These are phyloP conservation scores for Fusarium napiforme DNA, from an alignment of 2,329 filamentous ascomycete genomes.

Conservation along the genomic window DNA sequence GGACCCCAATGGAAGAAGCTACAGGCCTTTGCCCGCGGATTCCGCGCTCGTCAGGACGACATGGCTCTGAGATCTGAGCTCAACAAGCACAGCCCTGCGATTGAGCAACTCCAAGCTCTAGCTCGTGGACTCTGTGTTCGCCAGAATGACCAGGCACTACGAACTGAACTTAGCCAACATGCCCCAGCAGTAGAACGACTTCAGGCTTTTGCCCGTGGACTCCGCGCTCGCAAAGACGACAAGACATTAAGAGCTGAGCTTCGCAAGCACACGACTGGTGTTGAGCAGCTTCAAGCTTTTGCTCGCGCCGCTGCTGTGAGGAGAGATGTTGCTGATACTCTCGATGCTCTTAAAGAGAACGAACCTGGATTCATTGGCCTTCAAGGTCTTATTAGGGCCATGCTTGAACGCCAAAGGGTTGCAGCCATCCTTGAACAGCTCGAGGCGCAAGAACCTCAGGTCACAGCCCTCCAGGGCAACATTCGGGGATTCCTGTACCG, in stretches of 20 bases:
- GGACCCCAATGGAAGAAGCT: slow-evolving; percentile 61
- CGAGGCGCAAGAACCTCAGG: slow-evolving; percentile 64
- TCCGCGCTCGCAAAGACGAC: slow-evolving; percentile 21
- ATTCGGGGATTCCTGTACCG: slow-evolving; percentile 74
- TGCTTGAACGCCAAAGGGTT: slow-evolving; percentile 65
- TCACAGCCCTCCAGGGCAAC: slow-evolving; percentile 73
- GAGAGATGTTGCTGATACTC: slow-evolving; percentile 58
- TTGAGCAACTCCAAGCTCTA: slow-evolving; percentile 61
- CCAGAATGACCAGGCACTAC: slow-evolving; percentile 48
- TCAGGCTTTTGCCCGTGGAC: slow-evolving; percentile 63
- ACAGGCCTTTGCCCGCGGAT: slow-evolving; percentile 58
- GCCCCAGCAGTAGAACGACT: slow-evolving; percentile 56
- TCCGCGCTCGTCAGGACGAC: slow-evolving; percentile 58
- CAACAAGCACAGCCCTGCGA: slow-evolving; percentile 53
- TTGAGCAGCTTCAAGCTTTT: slow-evolving; percentile 62
- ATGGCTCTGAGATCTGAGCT: slow-evolving; percentile 59
- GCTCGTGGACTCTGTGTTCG: slow-evolving; percentile 54
- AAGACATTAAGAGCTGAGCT: slow-evolving; percentile 61
- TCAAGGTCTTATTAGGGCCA: slow-evolving; percentile 70
- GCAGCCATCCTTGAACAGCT: slow-evolving; percentile 65
- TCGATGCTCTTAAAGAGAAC: slow-evolving; percentile 59
- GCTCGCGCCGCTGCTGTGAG: slow-evolving; percentile 67
- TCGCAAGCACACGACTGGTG: slow-evolving; percentile 53
- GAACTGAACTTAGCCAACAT: slow-evolving; percentile 60
- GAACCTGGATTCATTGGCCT: slow-evolving; percentile 61